Evolutionary conservation across 192 early-diverging fungal species (phyloP).

Genomic region (Coemansia sp.): DNA sequence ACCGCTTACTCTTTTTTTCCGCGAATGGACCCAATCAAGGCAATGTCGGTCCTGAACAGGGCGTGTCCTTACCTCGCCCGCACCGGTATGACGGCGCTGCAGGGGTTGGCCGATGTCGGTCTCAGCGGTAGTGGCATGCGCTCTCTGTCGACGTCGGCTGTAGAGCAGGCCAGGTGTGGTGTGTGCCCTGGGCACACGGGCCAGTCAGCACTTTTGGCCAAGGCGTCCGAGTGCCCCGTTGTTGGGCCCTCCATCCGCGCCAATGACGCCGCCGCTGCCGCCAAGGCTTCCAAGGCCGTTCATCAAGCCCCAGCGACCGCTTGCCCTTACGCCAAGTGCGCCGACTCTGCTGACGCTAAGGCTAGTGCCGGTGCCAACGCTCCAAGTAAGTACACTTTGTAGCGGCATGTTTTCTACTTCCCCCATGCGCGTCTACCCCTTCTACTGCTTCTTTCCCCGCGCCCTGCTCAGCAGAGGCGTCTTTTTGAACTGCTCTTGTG

Average conservation of each 20-base stretch:
- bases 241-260: constrained; percentile 51
- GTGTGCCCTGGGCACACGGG: constrained; percentile 55
- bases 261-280: constrained; percentile 33
- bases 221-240: constrained; percentile 56
- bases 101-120: constrained; percentile 33
- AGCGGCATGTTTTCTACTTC: neutral
- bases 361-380: neutral
- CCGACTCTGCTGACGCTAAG: neutral
- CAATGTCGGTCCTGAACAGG: constrained; percentile 54
- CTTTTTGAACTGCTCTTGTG: constrained; percentile 3
- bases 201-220: constrained; percentile 56
- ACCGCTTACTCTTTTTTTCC: constrained; percentile 2
- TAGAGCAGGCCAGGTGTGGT: constrained; percentile 44
- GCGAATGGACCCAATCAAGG: constrained; percentile 52
- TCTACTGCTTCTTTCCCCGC: constrained; percentile 3
- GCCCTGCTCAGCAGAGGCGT: neutral
- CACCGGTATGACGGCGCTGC: constrained; percentile 45
- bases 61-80: constrained; percentile 57
- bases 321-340: constrained; percentile 49
- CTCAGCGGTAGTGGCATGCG: constrained; percentile 17
- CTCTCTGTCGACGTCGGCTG: constrained; percentile 46
- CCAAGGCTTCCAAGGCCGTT: neutral
- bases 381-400: constrained; percentile 32
- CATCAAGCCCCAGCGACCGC: constrained; percentile 13
- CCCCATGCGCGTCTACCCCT: neutral